phyloP scores from a whole-genome alignment of 2,329 filamentous ascomycete genomes.

The Sclerotinia glacialis region DNA sequence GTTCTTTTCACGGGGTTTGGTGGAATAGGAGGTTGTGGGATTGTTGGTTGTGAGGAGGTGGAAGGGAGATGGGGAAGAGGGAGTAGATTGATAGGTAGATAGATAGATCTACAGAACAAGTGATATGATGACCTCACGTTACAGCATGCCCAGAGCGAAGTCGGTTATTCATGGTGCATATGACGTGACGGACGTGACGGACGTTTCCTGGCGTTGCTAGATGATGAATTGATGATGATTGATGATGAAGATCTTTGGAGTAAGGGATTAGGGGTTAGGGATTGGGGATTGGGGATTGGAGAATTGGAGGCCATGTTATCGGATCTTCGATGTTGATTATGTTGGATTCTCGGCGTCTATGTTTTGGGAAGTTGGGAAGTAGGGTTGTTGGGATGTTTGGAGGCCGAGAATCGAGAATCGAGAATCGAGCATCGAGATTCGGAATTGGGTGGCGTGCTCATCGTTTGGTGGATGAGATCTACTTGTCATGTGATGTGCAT shows the following conservation, averaged over 20 bases:
- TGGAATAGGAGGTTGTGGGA: neutral
- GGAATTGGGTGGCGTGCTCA: neutral
- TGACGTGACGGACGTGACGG: slow-evolving; percentile 1
- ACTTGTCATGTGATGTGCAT: neutral
- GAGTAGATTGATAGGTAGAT: neutral
- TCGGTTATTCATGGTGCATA: neutral
- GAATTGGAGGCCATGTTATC: too few relatives aligned
- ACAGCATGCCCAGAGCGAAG: neutral
- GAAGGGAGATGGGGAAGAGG: neutral
- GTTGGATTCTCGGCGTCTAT: too few relatives aligned
- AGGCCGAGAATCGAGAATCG: neutral
- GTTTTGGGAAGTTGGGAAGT: neutral
- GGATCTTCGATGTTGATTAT: too few relatives aligned
- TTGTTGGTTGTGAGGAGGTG: neutral
- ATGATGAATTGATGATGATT: too few relatives aligned
- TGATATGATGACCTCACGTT: neutral
- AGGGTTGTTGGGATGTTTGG: neutral
- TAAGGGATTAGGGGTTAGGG: neutral
- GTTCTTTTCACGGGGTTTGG: neutral
- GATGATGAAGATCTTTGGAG: neutral
- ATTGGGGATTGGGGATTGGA: neutral
- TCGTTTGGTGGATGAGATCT: too few relatives aligned
- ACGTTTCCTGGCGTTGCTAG: too few relatives aligned
- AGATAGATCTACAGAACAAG: neutral
- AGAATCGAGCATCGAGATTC: neutral